Conservation (phyloP, 2,329 filamentous ascomycete species). For the Aspergillus vadensis region DNA sequence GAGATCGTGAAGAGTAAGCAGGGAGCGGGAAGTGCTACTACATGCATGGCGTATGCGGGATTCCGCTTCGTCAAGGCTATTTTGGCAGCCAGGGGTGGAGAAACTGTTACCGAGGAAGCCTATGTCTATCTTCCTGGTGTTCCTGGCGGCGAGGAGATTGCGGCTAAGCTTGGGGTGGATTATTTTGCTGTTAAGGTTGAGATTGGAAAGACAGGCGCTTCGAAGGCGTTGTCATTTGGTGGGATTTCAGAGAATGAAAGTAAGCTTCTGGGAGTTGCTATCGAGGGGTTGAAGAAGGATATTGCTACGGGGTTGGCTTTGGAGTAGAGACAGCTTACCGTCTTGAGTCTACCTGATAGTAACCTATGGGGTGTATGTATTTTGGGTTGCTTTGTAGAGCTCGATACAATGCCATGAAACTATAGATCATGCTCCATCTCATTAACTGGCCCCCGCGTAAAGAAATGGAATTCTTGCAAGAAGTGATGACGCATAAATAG, state of each 20-base stretch:
- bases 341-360: too few species aligned
- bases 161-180: neutral
- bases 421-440: too few species aligned
- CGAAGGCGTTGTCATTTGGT: neutral
- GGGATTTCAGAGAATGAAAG: neutral
- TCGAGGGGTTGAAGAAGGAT: neutral
- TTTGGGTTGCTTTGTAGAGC: too few species aligned
- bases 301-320: neutral
- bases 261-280: neutral
- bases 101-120: neutral
- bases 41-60: neutral
- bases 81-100: neutral
- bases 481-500: too few species aligned
- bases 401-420: too few species aligned
- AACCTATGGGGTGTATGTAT: too few species aligned
- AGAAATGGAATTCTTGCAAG: too few species aligned
- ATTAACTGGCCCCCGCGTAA: too few species aligned
- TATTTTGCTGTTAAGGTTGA: neutral
- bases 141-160: neutral
- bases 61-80: neutral
- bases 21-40: neutral
- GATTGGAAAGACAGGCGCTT: neutral
- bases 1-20: neutral
- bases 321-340: too few species aligned
- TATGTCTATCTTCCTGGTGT: neutral